phyloP scores from a whole-genome alignment of 164 flowering plant genomes.

The Annona squamosa region DNA sequence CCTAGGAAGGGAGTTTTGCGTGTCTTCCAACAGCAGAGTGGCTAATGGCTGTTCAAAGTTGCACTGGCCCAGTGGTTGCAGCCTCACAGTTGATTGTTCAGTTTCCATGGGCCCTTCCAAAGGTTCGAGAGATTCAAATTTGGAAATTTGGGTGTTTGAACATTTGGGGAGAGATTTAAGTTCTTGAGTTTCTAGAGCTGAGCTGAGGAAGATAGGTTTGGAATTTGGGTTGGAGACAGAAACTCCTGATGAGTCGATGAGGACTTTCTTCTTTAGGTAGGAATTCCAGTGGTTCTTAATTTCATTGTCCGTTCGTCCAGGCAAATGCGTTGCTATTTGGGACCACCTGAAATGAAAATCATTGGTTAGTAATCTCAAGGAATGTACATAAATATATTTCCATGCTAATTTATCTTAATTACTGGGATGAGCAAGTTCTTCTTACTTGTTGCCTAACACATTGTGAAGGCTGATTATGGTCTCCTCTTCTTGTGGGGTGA shows the following conservation, averaged over 20 bases:
- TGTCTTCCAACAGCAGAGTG: slow-evolving; percentile 4
- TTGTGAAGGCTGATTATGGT: slow-evolving; percentile 55
- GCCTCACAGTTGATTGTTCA: slow-evolving; percentile 10
- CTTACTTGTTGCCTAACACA: slow-evolving; percentile 83
- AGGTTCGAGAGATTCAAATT: slow-evolving; percentile 19
- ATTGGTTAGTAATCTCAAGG: background rate
- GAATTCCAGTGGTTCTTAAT: slow-evolving; percentile 92
- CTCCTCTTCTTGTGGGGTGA: slow-evolving; percentile 57
- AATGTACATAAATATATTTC: background rate
- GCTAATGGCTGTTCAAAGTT: background rate
- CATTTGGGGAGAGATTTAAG: slow-evolving; percentile 7
- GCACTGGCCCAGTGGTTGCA: background rate
- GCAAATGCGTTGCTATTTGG: slow-evolving; percentile 69
- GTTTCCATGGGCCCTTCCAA: slow-evolving; percentile 13
- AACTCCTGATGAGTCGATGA: slow-evolving; percentile 25
- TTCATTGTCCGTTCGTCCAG: slow-evolving; percentile 93
- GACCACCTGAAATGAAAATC: slow-evolving; percentile 64
- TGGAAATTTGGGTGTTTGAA: slow-evolving; percentile 11
- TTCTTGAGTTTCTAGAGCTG: slow-evolving; percentile 15
- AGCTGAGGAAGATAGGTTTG: slow-evolving; percentile 5
- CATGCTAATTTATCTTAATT: background rate
- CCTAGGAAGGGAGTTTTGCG: slow-evolving; percentile 37
- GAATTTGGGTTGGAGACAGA: background rate
- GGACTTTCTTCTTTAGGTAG: slow-evolving; percentile 54
- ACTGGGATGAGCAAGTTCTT: background rate